phyloP scores from a whole-genome alignment of 345 rosid species.

The Euphorbia lathyris region DNA sequence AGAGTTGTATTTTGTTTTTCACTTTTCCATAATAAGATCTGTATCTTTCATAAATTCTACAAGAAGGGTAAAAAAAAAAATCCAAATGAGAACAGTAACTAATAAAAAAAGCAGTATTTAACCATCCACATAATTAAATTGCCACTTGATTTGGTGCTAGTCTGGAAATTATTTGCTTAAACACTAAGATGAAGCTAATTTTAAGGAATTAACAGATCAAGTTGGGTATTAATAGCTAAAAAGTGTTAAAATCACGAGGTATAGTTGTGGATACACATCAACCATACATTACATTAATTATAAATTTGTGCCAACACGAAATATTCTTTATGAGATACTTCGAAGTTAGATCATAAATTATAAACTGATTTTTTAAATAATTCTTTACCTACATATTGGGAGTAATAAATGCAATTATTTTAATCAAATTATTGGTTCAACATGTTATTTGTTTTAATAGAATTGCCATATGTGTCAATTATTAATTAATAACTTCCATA shows the following conservation, averaged over 20 bases:
- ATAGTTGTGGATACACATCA: not conserved
- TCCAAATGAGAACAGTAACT: no score
- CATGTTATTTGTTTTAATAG: not conserved
- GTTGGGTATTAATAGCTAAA: not conserved
- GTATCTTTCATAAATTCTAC: no score
- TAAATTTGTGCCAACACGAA: not conserved
- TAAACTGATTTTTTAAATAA: not conserved
- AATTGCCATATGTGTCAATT: no score
- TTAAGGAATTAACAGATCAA: not conserved
- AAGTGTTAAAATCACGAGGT: not conserved
- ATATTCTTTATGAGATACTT: constrained; percentile 10
- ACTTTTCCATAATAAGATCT: no score
- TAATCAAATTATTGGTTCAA: not conserved
- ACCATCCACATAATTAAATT: no score
- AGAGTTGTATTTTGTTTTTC: no score
- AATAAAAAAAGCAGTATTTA: no score
- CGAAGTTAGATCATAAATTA: no score
- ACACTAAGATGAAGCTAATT: not conserved
- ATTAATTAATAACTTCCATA: no score
- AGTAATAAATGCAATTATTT: not conserved
- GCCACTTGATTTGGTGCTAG: constrained; percentile 1
- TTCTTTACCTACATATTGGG: not conserved
- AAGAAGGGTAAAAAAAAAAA: no score
- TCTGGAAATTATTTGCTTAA: not conserved
- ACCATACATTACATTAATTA: not conserved